A percentile compares a stretch with the other conserved stretches of the same genome.
These are phyloP conservation scores for Trichocomaceae sp. DNA, from an alignment of 2,329 filamentous ascomycete species.

Conservation along the genomic window DNA sequence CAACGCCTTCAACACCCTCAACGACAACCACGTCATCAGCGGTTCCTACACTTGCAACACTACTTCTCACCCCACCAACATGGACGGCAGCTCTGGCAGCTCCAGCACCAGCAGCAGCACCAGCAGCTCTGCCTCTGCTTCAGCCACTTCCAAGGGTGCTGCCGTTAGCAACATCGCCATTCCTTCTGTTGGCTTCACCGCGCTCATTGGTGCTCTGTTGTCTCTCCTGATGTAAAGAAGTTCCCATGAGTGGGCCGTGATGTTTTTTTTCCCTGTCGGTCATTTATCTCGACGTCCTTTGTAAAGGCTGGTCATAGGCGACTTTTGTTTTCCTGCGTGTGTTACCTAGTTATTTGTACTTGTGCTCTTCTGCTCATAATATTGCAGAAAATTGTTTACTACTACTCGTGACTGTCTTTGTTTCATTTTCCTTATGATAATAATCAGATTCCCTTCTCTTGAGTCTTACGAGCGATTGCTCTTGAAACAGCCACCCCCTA, in stretches of 20 bases:
- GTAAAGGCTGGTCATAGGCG: slow-evolving; percentile 35
- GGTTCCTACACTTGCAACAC: slow-evolving; percentile 43
- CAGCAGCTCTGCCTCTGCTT: slow-evolving; percentile 23
- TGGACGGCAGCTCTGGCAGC: slow-evolving; percentile 21
- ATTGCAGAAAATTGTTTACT: slow-evolving; percentile 11
- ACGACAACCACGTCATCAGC: slow-evolving; percentile 38
- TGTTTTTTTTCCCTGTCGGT: slow-evolving; percentile 25
- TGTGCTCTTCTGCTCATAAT: slow-evolving; percentile 6
- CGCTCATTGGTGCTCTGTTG: slow-evolving; percentile 40
- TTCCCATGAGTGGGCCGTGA: slow-evolving; percentile 25
- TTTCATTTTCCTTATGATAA: slow-evolving; percentile 30
- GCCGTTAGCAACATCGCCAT: slow-evolving; percentile 30
- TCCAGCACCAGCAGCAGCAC: slow-evolving; percentile 21
- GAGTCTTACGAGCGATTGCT: slow-evolving; percentile 4
- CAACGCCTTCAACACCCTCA: slow-evolving; percentile 44
- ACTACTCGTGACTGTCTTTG: slow-evolving; percentile 12
- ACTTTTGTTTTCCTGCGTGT: slow-evolving; percentile 17
- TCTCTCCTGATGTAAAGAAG: slow-evolving; percentile 40
- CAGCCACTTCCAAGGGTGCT: slow-evolving; percentile 31
- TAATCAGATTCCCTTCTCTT: slow-evolving; percentile 28
- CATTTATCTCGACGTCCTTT: slow-evolving; percentile 22
- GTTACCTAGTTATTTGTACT: slow-evolving; percentile 1
- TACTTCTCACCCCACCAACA: slow-evolving; percentile 30
- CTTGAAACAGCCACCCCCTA: not conserved
- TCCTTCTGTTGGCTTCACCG: slow-evolving; percentile 37